Evolutionary conservation across 2,329 filamentous ascomycete genomes (phyloP).

Genomic region (Sclerotinia spermophila): DNA sequence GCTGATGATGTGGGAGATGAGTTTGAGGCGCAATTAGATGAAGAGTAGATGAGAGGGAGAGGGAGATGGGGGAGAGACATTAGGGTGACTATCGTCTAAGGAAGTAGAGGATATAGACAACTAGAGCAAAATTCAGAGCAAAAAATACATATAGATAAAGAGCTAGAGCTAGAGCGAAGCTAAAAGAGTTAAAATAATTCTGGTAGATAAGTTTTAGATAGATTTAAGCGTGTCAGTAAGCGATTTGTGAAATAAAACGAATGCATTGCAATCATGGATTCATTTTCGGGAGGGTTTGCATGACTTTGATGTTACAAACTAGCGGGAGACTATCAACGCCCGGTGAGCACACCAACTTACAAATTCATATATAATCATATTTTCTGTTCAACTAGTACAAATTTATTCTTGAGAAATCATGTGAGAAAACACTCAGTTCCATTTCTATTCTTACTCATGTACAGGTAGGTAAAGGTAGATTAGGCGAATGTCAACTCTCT

Average conservation of each 20-base stretch:
- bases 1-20: slow-evolving; percentile 52
- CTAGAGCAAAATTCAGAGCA: not conserved
- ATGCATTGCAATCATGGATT: not conserved
- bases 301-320: not conserved
- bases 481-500: slow-evolving; percentile 9
- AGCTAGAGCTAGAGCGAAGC: not conserved
- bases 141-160: not conserved
- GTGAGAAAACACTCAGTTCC: slow-evolving; percentile 6
- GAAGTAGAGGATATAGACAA: not conserved
- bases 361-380: not conserved
- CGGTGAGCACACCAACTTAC: not conserved
- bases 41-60: not conserved
- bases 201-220: not conserved
- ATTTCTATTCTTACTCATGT: slow-evolving; percentile 22
- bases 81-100: not conserved
- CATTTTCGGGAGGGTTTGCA: not conserved
- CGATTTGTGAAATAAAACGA: not conserved
- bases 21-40: slow-evolving; percentile 56
- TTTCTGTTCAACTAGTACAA: not conserved
- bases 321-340: not conserved
- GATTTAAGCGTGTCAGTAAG: not conserved
- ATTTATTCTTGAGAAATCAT: not conserved
- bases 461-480: slow-evolving; percentile 17
- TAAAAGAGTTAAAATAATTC: not conserved
- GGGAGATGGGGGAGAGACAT: not conserved